These are phyloP conservation scores for Saccharata proteae DNA, from an alignment of 2,329 filamentous ascomycete species.

Conservation along the genomic window DNA sequence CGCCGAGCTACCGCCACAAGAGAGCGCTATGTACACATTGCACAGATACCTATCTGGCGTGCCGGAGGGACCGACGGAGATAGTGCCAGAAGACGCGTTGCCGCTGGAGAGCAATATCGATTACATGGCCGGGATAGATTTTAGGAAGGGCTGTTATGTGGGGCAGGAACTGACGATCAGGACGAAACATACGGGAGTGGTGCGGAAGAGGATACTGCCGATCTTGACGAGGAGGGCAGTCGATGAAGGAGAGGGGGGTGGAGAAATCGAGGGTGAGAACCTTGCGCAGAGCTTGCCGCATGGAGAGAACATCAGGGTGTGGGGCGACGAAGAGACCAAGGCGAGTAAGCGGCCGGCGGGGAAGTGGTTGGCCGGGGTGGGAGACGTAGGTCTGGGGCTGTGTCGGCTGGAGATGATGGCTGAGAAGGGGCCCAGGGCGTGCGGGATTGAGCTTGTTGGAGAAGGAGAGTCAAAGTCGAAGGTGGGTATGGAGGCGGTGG, in stretches of 20 bases:
- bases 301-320: constrained; percentile 17
- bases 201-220: constrained; percentile 80
- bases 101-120: constrained; percentile 89
- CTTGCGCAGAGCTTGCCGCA: constrained; percentile 37
- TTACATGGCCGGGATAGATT: constrained; percentile 73
- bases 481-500: constrained; percentile 46
- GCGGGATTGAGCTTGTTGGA: neutral
- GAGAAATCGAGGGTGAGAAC: constrained; percentile 24
- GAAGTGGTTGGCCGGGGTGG: constrained; percentile 57
- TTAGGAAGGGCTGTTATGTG: constrained; percentile 91
- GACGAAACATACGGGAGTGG: constrained; percentile 86
- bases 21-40: constrained; percentile 1
- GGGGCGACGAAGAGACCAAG: constrained; percentile 24
- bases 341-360: constrained; percentile 55
- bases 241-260: constrained; percentile 15
- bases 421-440: constrained; percentile 57
- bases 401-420: constrained; percentile 90
- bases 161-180: constrained; percentile 95
- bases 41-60: constrained; percentile 63
- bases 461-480: constrained; percentile 8
- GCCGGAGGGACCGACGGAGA: constrained; percentile 73
- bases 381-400: constrained; percentile 76
- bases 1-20: neutral
- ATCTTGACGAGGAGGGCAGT: neutral
- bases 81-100: constrained; percentile 57